Base-by-base conservation (phyloP, 176 grass and related monocot species). In the Aegilops bicornis region DNA sequence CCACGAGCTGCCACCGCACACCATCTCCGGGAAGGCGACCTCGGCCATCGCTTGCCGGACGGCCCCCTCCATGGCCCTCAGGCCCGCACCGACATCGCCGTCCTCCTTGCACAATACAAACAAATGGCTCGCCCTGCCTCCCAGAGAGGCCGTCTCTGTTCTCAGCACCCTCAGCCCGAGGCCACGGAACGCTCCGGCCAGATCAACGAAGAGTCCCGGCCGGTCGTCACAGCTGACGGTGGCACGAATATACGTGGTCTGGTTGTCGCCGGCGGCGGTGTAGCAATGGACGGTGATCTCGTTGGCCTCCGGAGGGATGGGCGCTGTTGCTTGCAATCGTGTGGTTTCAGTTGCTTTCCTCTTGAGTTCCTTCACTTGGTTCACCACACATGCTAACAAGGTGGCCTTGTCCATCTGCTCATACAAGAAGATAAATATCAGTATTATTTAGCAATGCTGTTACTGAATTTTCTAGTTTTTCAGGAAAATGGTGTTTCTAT, bases 401-500 rank as follows among this genome's bases (percentile, higher is more conserved):
- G 77, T 81, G 54, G 88, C 88, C 71, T 92, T 92, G 87, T 92
- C 88, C 85, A 87, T 90, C 91, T 89, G 84, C 30, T 61, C 70
- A 62, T 4, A 40, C 1, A 27, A 82, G n/a, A 10, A 56, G 60
- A 47, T 31, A 31, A n/a, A 10, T 7, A 59, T 59, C 20, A 59
- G 7, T 59, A 22, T 59, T 59, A 27, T 40, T 36, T 4, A 13
- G n/a, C 33, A 35, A 33, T 58, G 20, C 1, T 88, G 62, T 60
- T 58, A 70, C 50, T 16, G 2, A 54, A 9, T 24, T 70, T 30
- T 24, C 20, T 33, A 17, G 65, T 1, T 43, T 62, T 17, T 15
- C 50, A 8, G 47, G 43, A 19, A 76, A 48, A 52, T 19, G 24
- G 8, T 75, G 8, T 15, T 69, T 29, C 50, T n/a, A 6, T 63